Conservation (phyloP, 2,329 filamentous ascomycete species). For the Sclerotinia borealis region DNA sequence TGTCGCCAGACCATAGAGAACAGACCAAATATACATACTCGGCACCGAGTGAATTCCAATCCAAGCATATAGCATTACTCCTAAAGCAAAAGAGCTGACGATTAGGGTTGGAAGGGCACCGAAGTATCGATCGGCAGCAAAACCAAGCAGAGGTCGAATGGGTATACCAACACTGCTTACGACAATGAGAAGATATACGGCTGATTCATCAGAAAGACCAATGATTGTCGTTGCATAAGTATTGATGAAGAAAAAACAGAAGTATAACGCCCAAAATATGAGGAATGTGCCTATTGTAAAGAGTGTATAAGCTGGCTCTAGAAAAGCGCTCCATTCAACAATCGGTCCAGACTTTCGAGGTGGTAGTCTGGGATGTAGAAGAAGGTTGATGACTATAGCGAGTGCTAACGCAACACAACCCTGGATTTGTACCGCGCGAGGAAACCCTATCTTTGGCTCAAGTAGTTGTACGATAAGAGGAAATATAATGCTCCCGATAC, state of each 20-base stretch:
- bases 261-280: constrained; percentile 36
- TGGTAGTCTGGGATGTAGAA: constrained; percentile 35
- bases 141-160: neutral
- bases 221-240: constrained; percentile 36
- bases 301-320: constrained; percentile 37
- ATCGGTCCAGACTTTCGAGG: constrained; percentile 35
- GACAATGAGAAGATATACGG: constrained; percentile 42
- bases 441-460: constrained; percentile 36
- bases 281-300: constrained; percentile 37
- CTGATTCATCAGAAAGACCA: constrained; percentile 34
- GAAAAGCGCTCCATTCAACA: constrained; percentile 39
- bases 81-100: constrained; percentile 34
- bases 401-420: constrained; percentile 38
- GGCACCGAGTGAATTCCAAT: constrained; percentile 36
- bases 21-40: constrained; percentile 42
- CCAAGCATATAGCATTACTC: constrained; percentile 39
- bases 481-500: constrained; percentile 38
- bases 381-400: constrained; percentile 31
- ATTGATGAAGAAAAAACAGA: constrained; percentile 30
- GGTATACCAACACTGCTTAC: neutral
- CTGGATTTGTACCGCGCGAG: constrained; percentile 38
- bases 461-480: constrained; percentile 37
- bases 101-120: constrained; percentile 47
- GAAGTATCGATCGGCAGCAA: constrained; percentile 15
- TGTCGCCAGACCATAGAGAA: constrained; percentile 43